Evolutionary conservation across 306 rosid genomes (phyloP).

Genomic region (Cicer yamashitae): DNA sequence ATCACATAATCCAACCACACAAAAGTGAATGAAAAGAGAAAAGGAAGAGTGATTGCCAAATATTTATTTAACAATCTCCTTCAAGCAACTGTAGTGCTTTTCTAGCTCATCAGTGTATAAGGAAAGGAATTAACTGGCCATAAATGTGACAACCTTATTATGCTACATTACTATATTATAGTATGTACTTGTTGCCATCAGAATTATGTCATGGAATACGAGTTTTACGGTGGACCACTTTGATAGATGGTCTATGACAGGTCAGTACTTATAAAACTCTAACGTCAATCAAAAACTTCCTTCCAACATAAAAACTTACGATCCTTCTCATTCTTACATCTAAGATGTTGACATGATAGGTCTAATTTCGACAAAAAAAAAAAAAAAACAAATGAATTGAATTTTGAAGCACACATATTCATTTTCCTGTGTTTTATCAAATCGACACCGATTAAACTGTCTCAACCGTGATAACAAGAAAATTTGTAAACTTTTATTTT

Average conservation of each 20-base stretch:
- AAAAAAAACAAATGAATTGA: background rate
- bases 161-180: conserved; percentile 3
- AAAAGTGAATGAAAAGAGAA: conserved; percentile 21
- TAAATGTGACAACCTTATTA: conserved; percentile 22
- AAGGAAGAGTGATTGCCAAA: conserved; percentile 22
- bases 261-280: background rate
- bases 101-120: conserved; percentile 13
- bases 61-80: conserved; percentile 17
- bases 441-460: background rate
- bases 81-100: background rate
- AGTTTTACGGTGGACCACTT: background rate
- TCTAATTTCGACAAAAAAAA: background rate
- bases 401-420: background rate
- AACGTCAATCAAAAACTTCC: background rate
- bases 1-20: conserved; percentile 26
- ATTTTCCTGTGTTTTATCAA: background rate
- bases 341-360: background rate
- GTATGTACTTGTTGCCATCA: background rate
- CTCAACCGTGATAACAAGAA: background rate
- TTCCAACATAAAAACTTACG: background rate
- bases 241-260: background rate
- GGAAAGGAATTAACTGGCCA: conserved; percentile 29
- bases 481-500: background rate
- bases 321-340: background rate
- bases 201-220: background rate